Evolutionary conservation across 139 green algal genomes (phyloP).

Genomic region (Diplosphaera chodatii): DNA sequence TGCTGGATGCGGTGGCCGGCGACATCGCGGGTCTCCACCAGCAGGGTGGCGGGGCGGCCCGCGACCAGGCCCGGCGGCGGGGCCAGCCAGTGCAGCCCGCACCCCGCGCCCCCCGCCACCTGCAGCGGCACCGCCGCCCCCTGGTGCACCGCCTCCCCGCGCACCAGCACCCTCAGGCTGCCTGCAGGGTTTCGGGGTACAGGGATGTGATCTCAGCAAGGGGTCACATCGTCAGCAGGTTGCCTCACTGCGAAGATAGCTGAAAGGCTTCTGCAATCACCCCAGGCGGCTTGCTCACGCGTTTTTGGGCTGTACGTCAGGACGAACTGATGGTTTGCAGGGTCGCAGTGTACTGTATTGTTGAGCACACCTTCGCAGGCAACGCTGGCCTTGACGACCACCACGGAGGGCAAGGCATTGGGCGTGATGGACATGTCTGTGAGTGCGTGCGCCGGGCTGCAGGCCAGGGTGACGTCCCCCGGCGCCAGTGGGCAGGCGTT

Average conservation of each 20-base stretch:
- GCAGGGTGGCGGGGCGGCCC: background rate
- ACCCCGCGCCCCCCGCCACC: background rate
- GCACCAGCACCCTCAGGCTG: background rate
- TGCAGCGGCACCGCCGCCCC: background rate
- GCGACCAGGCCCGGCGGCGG: background rate
- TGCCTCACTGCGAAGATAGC: too few relatives aligned
- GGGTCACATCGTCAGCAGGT: too few relatives aligned
- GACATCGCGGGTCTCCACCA: background rate
- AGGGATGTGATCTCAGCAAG: too few relatives aligned
- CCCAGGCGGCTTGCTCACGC: too few relatives aligned
- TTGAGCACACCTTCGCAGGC: background rate
- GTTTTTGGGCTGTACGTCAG: too few relatives aligned
- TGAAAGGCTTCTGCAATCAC: too few relatives aligned
- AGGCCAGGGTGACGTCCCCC: background rate
- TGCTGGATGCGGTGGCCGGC: background rate
- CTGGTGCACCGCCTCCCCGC: background rate
- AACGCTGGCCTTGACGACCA: background rate
- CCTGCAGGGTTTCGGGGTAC: background rate
- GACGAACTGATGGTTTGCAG: too few relatives aligned
- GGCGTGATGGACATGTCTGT: background rate
- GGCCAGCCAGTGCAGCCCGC: background rate
- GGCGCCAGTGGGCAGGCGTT: constrained; percentile 4
- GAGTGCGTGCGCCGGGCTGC: background rate
- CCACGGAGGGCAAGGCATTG: background rate
- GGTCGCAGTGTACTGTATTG: too few relatives aligned